Percentiles rank a stretch among this genome's conserved stretches.
Evolutionary conservation across 2,329 filamentous ascomycete species (phyloP).

Genomic region (Colletotrichum noveboracense): DNA sequence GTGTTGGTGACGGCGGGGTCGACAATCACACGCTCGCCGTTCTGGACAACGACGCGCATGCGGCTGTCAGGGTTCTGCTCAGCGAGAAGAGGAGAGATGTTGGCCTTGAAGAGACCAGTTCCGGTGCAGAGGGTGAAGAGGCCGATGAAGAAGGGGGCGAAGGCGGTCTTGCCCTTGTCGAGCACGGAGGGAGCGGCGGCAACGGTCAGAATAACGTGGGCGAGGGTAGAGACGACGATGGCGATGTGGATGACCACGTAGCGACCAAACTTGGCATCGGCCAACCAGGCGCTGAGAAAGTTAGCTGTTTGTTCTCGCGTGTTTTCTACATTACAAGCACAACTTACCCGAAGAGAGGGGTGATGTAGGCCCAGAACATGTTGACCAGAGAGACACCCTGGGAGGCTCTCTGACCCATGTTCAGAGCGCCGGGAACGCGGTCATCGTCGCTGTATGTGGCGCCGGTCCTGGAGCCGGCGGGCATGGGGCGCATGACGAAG

Average conservation of each 20-base stretch:
- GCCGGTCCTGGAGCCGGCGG: slow-evolving; percentile 58
- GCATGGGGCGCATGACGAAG: slow-evolving; percentile 64
- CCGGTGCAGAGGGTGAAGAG: slow-evolving; percentile 61
- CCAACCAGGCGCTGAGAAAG: slow-evolving; percentile 52
- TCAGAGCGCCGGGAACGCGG: slow-evolving; percentile 56
- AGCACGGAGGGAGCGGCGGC: slow-evolving; percentile 70
- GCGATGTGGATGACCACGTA: slow-evolving; percentile 76
- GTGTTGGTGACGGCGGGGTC: slow-evolving; percentile 73
- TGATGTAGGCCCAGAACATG: slow-evolving; percentile 66
- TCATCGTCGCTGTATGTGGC: slow-evolving; percentile 38
- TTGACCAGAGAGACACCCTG: slow-evolving; percentile 58
- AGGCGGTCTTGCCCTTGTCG: slow-evolving; percentile 57
- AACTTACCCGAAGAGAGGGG: slow-evolving; percentile 59
- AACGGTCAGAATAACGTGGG: slow-evolving; percentile 69
- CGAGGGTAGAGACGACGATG: slow-evolving; percentile 68
- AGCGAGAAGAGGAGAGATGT: slow-evolving; percentile 74
- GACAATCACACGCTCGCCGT: slow-evolving; percentile 72
- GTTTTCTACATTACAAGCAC: neutral
- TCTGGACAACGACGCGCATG: slow-evolving; percentile 59
- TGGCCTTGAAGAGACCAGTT: slow-evolving; percentile 83
- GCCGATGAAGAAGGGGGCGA: slow-evolving; percentile 75
- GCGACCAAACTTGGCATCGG: slow-evolving; percentile 75
- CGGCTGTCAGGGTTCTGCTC: slow-evolving; percentile 70
- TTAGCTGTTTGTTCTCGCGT: neutral
- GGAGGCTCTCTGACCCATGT: slow-evolving; percentile 62